phyloP scores from a whole-genome alignment of 371 early-diverging fungal species.

The Fennellomyces sp. region DNA sequence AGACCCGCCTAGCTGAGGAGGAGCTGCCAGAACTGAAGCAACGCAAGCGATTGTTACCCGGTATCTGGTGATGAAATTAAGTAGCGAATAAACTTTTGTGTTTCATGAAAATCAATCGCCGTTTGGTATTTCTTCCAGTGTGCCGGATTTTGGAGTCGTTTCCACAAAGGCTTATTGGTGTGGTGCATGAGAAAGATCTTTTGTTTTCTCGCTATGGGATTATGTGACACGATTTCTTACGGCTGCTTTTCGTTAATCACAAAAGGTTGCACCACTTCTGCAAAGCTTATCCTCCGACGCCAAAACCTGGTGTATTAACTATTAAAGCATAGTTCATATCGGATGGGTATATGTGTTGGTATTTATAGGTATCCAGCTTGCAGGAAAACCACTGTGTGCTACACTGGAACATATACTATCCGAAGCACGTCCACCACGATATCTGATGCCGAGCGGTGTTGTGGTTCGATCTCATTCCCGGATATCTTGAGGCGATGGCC shows the following conservation, averaged over 20 bases:
- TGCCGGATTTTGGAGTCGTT: too few relatives aligned
- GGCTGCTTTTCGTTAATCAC: too few relatives aligned
- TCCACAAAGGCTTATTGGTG: too few relatives aligned
- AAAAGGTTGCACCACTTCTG: too few relatives aligned
- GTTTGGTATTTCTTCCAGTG: neutral
- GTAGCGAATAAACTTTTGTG: neutral
- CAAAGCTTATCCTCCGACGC: too few relatives aligned
- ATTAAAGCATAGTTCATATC: too few relatives aligned
- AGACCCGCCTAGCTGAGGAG: constrained; percentile 3
- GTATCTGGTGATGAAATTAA: constrained; percentile 17
- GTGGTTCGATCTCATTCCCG: constrained; percentile 4
- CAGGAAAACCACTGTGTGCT: neutral
- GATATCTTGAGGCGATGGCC: constrained; percentile 25
- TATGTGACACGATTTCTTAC: too few relatives aligned
- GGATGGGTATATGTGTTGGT: neutral
- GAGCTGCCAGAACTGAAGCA: constrained; percentile 8
- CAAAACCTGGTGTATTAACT: too few relatives aligned
- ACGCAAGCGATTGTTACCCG: constrained; percentile 23
- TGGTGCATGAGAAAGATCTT: too few relatives aligned
- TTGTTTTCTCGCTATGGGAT: too few relatives aligned
- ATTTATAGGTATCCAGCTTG: neutral
- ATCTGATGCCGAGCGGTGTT: neutral
- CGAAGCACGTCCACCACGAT: constrained; percentile 17
- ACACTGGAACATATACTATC: constrained; percentile 18
- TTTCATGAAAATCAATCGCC: neutral